Percentiles rank a stretch among this genome's conserved stretches.
Evolutionary conservation across 352 stramenopile species (phyloP).

Genomic region (Phytophthora crassamura): DNA sequence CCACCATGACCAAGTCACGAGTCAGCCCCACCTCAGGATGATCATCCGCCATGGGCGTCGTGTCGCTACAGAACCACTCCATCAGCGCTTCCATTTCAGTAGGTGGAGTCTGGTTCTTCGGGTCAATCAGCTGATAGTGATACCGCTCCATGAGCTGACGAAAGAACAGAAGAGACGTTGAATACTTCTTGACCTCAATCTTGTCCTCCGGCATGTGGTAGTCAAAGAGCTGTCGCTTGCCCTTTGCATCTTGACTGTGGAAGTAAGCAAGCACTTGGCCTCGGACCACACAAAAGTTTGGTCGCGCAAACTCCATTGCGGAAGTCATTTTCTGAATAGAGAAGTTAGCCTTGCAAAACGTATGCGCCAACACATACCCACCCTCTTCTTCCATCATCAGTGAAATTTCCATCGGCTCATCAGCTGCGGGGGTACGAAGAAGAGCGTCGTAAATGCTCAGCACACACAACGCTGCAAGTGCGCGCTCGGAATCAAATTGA

Average conservation of each 20-base stretch:
- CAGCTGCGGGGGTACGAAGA: slow-evolving; percentile 74
- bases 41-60: slow-evolving; percentile 79
- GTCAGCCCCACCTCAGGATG: slow-evolving; percentile 83
- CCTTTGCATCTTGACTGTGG: slow-evolving; percentile 56
- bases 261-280: slow-evolving; percentile 87
- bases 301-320: slow-evolving; percentile 86
- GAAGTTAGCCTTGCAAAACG: slow-evolving; percentile 88
- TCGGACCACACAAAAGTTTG: slow-evolving; percentile 76
- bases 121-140: slow-evolving; percentile 85
- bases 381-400: slow-evolving; percentile 81
- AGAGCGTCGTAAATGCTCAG: slow-evolving; percentile 87
- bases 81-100: slow-evolving; percentile 93
- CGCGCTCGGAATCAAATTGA: slow-evolving; percentile 87
- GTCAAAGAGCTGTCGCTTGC: slow-evolving; percentile 80
- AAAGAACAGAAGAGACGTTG: slow-evolving; percentile 88
- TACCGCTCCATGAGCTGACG: slow-evolving; percentile 87
- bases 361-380: slow-evolving; percentile 83
- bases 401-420: slow-evolving; percentile 82
- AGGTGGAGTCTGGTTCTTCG: slow-evolving; percentile 77
- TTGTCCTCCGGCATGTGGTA: slow-evolving; percentile 92
- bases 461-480: slow-evolving; percentile 78
- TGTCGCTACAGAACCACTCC: slow-evolving; percentile 88
- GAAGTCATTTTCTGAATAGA: slow-evolving; percentile 77
- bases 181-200: slow-evolving; percentile 91
- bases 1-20: slow-evolving; percentile 83